phyloP scores from a whole-genome alignment of 805 yeast species.

The Brettanomyces bruxellensis region DNA sequence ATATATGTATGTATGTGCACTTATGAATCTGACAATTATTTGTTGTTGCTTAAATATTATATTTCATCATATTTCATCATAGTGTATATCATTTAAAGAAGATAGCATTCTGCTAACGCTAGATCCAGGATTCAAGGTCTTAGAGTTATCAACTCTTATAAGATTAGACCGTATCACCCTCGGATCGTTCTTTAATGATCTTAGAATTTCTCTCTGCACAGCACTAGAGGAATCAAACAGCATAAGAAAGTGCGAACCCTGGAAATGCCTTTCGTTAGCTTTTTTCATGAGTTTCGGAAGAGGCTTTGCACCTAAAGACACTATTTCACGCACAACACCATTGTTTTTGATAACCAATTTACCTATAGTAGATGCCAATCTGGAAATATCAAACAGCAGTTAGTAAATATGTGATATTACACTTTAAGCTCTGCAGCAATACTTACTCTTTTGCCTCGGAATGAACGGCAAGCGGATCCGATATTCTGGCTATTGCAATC shows the following conservation, averaged over 20 bases:
- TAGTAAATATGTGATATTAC: constrained; percentile 51
- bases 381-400: constrained; percentile 35
- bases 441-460: constrained; percentile 54
- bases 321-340: constrained; percentile 84
- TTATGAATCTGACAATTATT: no score
- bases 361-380: constrained; percentile 53
- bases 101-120: constrained; percentile 40
- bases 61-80: not conserved
- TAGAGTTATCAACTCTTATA: constrained; percentile 49
- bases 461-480: constrained; percentile 42
- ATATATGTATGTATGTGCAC: no score
- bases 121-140: constrained; percentile 45
- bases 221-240: constrained; percentile 79
- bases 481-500: constrained; percentile 78
- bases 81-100: constrained; percentile 11
- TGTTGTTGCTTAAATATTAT: no score
- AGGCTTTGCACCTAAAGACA: constrained; percentile 68
- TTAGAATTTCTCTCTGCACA: constrained; percentile 76
- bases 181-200: constrained; percentile 81
- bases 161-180: constrained; percentile 77
- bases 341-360: constrained; percentile 76
- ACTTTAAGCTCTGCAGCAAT: constrained; percentile 4
- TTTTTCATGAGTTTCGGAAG: constrained; percentile 77
- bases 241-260: constrained; percentile 82
- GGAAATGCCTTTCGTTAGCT: constrained; percentile 83